Conservation (phyloP, 2,329 filamentous ascomycete species). For the Fusarium bulbicola region DNA sequence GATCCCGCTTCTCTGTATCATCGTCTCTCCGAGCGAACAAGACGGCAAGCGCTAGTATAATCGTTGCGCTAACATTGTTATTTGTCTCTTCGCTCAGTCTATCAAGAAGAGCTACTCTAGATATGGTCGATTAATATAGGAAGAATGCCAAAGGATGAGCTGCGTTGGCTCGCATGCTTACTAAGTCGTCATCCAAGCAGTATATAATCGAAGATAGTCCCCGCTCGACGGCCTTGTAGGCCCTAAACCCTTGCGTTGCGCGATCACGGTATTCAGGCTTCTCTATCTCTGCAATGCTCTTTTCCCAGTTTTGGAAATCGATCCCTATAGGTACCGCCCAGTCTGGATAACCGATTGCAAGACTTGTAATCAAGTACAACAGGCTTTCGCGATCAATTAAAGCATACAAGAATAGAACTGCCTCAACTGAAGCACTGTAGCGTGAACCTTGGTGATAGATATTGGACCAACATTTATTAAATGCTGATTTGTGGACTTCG, state of each 20-base stretch:
- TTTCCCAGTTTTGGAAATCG: neutral
- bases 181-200: neutral
- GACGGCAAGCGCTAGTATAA: neutral
- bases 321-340: neutral
- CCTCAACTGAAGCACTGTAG: neutral
- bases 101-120: neutral
- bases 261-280: rapidly evolving
- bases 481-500: neutral
- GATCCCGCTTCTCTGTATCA: rapidly evolving
- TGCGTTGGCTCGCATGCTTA: neutral
- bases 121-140: neutral
- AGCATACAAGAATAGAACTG: neutral
- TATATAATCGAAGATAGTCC: neutral
- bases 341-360: neutral
- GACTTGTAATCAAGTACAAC: neutral
- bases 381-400: neutral
- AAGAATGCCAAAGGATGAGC: neutral
- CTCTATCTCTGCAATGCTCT: rapidly evolving
- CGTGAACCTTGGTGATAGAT: neutral
- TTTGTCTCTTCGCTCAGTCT: neutral
- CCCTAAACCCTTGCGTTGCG: neutral
- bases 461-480: neutral
- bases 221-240: neutral
- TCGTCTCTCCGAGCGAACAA: neutral
- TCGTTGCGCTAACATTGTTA: neutral